Percentiles rank a stretch among this genome's conserved stretches.
These are phyloP conservation scores for Kokia cookei DNA, from an alignment of 441 rosid species.

Conservation along the genomic window DNA sequence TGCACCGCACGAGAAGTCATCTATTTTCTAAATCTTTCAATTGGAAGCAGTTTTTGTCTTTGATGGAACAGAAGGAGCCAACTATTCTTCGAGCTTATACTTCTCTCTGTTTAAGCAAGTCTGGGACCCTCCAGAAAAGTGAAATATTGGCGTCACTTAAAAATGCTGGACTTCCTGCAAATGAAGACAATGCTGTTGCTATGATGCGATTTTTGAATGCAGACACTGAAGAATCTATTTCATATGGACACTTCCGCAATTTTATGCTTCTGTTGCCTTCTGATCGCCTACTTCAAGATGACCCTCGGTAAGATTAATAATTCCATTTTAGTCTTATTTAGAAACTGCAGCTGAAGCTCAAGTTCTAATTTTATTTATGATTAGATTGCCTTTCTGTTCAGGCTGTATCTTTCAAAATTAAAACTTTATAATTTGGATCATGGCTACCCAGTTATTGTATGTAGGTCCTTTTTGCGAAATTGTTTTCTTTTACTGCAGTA, in stretches of 20 bases:
- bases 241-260: constrained; percentile 95
- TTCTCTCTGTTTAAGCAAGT: constrained; percentile 88
- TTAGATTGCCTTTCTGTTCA: neutral
- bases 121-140: constrained; percentile 95
- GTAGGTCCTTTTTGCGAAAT: neutral
- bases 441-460: neutral
- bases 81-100: constrained; percentile 99
- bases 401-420: neutral
- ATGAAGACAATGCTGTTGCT: constrained; percentile 93
- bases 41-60: constrained; percentile 92
- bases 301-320: constrained; percentile 67
- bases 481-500: neutral
- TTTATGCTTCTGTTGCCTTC: constrained; percentile 96
- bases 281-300: constrained; percentile 80
- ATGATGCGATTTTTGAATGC: constrained; percentile 95
- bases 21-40: constrained; percentile 91
- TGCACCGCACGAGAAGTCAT: constrained; percentile 82
- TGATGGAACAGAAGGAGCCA: constrained; percentile 99
- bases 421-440: neutral
- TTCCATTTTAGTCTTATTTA: neutral
- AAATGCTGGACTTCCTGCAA: constrained; percentile 96
- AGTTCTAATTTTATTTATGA: neutral
- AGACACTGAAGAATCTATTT: constrained; percentile 87
- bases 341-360: neutral
- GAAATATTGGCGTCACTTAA: constrained; percentile 83